A percentile compares a stretch with the other conserved stretches of the same genome.
Evolutionary conservation across 306 rosid genomes (phyloP).

Genomic region (Quercus mongolica): DNA sequence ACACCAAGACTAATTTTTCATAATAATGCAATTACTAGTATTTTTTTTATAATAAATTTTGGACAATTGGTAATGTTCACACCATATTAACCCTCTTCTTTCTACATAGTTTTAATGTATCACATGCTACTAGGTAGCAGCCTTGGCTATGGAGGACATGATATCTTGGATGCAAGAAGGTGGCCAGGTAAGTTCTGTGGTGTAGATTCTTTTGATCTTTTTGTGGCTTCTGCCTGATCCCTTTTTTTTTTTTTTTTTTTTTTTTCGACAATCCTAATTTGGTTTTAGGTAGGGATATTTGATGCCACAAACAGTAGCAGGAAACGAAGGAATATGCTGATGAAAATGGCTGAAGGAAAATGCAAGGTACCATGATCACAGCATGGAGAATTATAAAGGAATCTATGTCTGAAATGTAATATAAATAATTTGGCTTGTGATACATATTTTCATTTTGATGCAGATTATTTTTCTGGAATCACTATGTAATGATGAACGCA

Average conservation of each 20-base stretch:
- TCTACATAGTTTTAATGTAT: slow-evolving; percentile 91
- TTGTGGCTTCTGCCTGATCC: slow-evolving; percentile 6
- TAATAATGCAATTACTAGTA: neutral
- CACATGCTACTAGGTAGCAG: slow-evolving; percentile 99
- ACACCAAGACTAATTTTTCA: neutral
- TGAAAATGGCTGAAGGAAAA: slow-evolving; percentile 97
- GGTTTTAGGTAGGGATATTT: slow-evolving; percentile 88
- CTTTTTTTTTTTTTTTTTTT: neutral
- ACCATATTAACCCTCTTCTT: slow-evolving; percentile 56
- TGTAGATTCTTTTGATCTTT: slow-evolving; percentile 17
- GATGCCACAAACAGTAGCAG: slow-evolving; percentile 94
- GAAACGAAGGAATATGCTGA: slow-evolving; percentile 88
- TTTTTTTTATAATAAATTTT: neutral
- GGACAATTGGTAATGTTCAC: slow-evolving; percentile 49
- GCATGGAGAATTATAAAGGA: slow-evolving; percentile 16
- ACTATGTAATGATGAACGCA: slow-evolving; percentile 83
- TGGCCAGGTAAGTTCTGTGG: slow-evolving; percentile 77
- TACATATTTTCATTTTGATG: slow-evolving; percentile 25
- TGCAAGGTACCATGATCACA: slow-evolving; percentile 72
- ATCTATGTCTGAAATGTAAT: slow-evolving; percentile 8
- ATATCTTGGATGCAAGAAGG: slow-evolving; percentile 99
- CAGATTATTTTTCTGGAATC: slow-evolving; percentile 98
- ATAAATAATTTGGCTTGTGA: slow-evolving; percentile 13
- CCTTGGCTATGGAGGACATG: slow-evolving; percentile 99
- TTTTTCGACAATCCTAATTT: slow-evolving; percentile 17